Evolutionary conservation across 495 filamentous ascomycete genomes (phyloP).

Genomic region (Aspergillus saccharolyticus): DNA sequence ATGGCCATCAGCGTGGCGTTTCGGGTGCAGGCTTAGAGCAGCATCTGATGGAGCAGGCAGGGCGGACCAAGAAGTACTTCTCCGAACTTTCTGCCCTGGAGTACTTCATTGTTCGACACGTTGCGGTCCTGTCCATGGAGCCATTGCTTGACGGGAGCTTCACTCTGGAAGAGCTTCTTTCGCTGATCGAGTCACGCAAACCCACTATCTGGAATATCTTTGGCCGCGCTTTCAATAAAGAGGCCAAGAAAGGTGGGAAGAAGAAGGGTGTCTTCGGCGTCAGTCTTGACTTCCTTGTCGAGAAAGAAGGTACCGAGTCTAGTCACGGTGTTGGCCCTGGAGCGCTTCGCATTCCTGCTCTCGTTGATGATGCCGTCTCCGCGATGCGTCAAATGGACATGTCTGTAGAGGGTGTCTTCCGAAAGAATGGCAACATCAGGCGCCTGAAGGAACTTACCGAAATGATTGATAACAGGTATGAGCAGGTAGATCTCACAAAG

Average conservation of each 20-base stretch:
- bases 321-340: slow-evolving; percentile 94
- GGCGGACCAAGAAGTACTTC: slow-evolving; percentile 74
- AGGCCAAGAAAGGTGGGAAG: slow-evolving; percentile 70
- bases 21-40: slow-evolving; percentile 59
- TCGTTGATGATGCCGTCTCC: slow-evolving; percentile 87
- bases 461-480: slow-evolving; percentile 77
- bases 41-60: slow-evolving; percentile 23
- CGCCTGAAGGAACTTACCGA: slow-evolving; percentile 79
- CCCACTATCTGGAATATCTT: slow-evolving; percentile 97
- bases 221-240: slow-evolving; percentile 87
- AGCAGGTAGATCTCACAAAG: slow-evolving; percentile 72
- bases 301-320: slow-evolving; percentile 91
- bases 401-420: slow-evolving; percentile 97
- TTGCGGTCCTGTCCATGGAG: slow-evolving; percentile 93
- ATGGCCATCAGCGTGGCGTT: slow-evolving; percentile 73
- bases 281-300: slow-evolving; percentile 73
- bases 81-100: slow-evolving; percentile 93
- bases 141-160: slow-evolving; percentile 86
- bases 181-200: slow-evolving; percentile 89
- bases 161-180: slow-evolving; percentile 88
- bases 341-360: slow-evolving; percentile 75
- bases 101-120: slow-evolving; percentile 93
- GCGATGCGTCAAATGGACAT: slow-evolving; percentile 99
- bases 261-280: slow-evolving; percentile 96
- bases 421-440: slow-evolving; percentile 97